Evolutionary conservation across 2,329 filamentous ascomycete species (phyloP).

Genomic region (Nothophaeocryptopus gaeumannii): DNA sequence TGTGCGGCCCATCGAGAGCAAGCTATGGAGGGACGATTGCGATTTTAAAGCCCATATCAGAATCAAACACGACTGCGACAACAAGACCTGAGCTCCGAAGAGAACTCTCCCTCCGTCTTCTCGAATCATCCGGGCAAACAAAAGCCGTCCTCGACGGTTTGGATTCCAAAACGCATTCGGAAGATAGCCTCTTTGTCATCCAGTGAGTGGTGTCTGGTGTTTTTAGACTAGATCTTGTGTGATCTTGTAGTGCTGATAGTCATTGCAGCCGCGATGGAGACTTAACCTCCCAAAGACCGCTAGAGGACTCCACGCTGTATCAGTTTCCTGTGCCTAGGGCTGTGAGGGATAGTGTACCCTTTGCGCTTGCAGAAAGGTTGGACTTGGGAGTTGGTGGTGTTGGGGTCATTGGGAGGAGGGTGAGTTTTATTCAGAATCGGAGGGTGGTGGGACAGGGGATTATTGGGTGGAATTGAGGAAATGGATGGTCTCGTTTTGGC

Average conservation of each 20-base stretch:
- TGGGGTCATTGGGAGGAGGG: constrained; percentile 28
- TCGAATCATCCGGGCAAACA: constrained; percentile 14
- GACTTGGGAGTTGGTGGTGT: constrained; percentile 30
- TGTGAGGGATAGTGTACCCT: constrained; percentile 10
- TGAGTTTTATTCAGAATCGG: constrained; percentile 23
- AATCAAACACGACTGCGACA: neutral
- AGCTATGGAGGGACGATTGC: constrained; percentile 29
- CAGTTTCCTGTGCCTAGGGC: constrained; percentile 14
- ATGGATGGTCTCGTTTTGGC: neutral
- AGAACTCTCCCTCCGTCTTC: constrained; percentile 25
- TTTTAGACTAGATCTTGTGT: too few relatives aligned
- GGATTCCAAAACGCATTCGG: neutral
- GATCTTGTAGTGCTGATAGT: neutral
- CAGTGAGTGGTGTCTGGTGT: constrained; percentile 16
- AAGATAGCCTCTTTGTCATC: constrained; percentile 20
- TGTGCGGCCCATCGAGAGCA: constrained; percentile 24
- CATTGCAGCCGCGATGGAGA: constrained; percentile 27
- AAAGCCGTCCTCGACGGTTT: constrained; percentile 25
- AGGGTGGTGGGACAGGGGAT: constrained; percentile 26
- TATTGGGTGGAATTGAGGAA: constrained; percentile 30
- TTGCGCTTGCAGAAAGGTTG: constrained; percentile 19
- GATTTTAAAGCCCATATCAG: constrained; percentile 21
- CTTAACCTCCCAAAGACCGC: constrained; percentile 7
- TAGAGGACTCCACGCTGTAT: constrained; percentile 18
- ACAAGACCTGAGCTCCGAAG: constrained; percentile 12